Base-by-base conservation (phyloP, 768 basidiomycete species). In the Dacryopinax primogenitus region DNA sequence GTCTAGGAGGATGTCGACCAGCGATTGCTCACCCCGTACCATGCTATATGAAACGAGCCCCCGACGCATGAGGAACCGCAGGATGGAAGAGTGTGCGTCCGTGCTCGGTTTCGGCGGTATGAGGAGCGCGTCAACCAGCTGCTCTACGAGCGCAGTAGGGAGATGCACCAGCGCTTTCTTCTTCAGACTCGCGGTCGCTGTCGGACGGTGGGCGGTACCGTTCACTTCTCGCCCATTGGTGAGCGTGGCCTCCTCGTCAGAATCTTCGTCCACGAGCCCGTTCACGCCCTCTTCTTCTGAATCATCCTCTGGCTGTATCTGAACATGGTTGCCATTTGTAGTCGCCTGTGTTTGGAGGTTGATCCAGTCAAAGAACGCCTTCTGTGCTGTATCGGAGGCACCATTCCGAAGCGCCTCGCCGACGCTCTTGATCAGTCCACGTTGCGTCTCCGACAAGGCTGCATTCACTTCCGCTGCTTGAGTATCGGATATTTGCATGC, bases 301-400 rank as follows among this genome's bases (percentile, higher is more conserved):
- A 23, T 30, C 26, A 13, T 58, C 51, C 21, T 30, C 51, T 21
- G 26, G 26, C 18, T 32, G 26, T 30, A 9, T 30, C 4, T 15
- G 13, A 30, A 30, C 26, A 32, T 58, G 51, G 51, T 15, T 15
- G 26, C 51, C 51, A 30, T 58, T 58, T 13, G 13, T 32, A 15
- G 51, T 58, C 11, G 51, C 51, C 26, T 58, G 11, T 32, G 51
- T 4, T 18, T 58, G 13, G 18, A 58, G 51, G 18, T 35, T 44
- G 34, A 81, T 74, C 86, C 87, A 91, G 41, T 80, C 77, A 67
- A 83, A 81, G 70, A 88, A 91, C 3, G 78, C 77, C 12, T 74
- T 76, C 63, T 85, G 84, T 1, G 85, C 87, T 28, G 76, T 78
- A 61, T 83, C 77, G 1, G 80, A 76, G 11, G 78, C 69, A 1